Evolutionary conservation across 768 basidiomycete genomes (phyloP).

Genomic region (Tylopilus plumbeoviolaceoides): DNA sequence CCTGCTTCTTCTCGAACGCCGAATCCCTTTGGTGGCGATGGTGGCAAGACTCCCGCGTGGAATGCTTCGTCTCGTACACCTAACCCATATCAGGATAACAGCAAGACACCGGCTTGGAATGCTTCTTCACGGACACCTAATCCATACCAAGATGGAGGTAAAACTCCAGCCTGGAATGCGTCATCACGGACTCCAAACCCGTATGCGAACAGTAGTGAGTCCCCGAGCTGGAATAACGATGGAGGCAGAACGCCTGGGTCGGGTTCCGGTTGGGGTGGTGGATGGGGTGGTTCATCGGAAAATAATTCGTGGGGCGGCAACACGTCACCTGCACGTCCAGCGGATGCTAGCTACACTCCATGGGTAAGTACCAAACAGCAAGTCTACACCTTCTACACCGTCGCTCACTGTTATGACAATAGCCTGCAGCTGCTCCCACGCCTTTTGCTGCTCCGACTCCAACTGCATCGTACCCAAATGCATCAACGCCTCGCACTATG

Average conservation of each 20-base stretch:
- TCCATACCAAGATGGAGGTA: slow-evolving; percentile 35
- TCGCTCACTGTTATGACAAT: slow-evolving; percentile 5
- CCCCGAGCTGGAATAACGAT: slow-evolving; percentile 27
- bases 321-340: slow-evolving; percentile 32
- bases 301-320: slow-evolving; percentile 29
- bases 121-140: slow-evolving; percentile 51
- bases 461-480: slow-evolving; percentile 28
- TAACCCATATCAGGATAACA: slow-evolving; percentile 45
- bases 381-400: slow-evolving; percentile 5
- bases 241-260: slow-evolving; percentile 53
- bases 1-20: slow-evolving; percentile 65
- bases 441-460: slow-evolving; percentile 34
- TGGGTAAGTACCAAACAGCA: slow-evolving; percentile 32
- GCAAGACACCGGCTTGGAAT: slow-evolving; percentile 51
- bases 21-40: slow-evolving; percentile 57
- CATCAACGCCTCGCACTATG: slow-evolving; percentile 30
- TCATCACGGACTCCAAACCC: slow-evolving; percentile 52
- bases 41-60: slow-evolving; percentile 69
- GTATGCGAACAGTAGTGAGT: slow-evolving; percentile 28
- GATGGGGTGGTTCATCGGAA: slow-evolving; percentile 23
- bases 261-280: slow-evolving; percentile 27
- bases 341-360: slow-evolving; percentile 25
- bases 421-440: slow-evolving; percentile 38
- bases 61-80: slow-evolving; percentile 48
- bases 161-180: slow-evolving; percentile 16